Evolutionary conservation across 345 rosid genomes (phyloP), one percentile per base, ranked within the genome.

Genomic region (Citrus glauca): DNA sequence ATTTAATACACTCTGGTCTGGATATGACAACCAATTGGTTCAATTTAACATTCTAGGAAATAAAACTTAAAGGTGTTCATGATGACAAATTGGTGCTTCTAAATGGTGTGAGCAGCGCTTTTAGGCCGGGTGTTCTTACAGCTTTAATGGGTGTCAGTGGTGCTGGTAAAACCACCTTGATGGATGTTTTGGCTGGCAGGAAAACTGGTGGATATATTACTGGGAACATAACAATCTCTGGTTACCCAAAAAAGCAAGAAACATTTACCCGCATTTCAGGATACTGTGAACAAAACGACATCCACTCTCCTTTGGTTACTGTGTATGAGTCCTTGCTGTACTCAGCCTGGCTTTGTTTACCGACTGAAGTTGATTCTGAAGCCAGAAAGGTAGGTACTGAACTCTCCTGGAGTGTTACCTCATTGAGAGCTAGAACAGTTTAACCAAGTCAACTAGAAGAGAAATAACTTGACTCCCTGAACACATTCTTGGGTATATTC

Each of bases 81-180:
- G 86, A 85, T 13, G 89, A 89, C 74, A 86, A 73, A 45, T 69
- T 89, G 82, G 87, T 83, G 50, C 89, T 89, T 64, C 64, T 89
- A 66, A 89, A 84, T 63, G 84, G 88, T n/a, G 85, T 89, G 32
- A 89, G 83, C 55, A 90, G 92, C 37, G 78, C 87, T 62, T 86
- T 89, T 20, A 84, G 89, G 82, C 89, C 89, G 2, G 89, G 90
- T 35, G 89, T 87, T 70, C 89, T 89, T 22, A 89, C 92, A 64
- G 90, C 90, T 57, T 69, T 87, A n/a, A 89, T 89, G 92, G 90
- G 92, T 45, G 87, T 86, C 10, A 89, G 84, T 69, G 90, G 90
- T 65, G 90, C 88, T 5, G 90, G 92, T 24, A 89, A 89, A 78
- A 87, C 92, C 20, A 89, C 90, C 71, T 61, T 87, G 75, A 83